Base-by-base conservation (phyloP, 2,329 filamentous ascomycete species). In the Penicillium sp. region DNA sequence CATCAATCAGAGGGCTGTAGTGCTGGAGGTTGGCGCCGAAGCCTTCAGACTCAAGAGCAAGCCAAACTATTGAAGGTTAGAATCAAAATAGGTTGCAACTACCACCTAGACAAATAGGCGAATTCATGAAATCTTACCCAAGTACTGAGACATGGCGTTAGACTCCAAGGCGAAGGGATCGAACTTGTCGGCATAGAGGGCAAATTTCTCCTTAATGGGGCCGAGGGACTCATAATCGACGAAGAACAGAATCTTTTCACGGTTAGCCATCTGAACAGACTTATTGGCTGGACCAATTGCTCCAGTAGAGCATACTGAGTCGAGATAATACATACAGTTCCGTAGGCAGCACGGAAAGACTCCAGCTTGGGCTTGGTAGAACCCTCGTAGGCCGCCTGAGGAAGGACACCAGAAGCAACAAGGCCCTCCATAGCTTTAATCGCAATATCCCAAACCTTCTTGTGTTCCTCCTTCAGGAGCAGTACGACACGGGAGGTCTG, bases 11-110 rank as follows among this genome's bases (percentile, higher is more conserved):
- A 23, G 90, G 90, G 83, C 90, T 93, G 83, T 96, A 95, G 80
- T 96, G 91, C 82, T 96, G 91, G 45, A 96, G 83, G 81, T 92
- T 95, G 74, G 87, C 89, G 60, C 91, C 91, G 51, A 94, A 82
- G 33, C 91, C 91, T 75, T 94, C 90, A 59, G 87, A 82, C 78
- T 92, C 87, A 51, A 96, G 84, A 1, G 89, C 89, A 31, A 86
- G 86, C 91, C 91, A 96, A 62, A 90, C 71, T 64, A 26, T 5
- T 31, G 4, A 2, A 9, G 9, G 49, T 63, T 51, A 63, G 53
- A 27, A 23, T 37, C 15, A 23, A 7, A 35, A 12, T 15, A 11
- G 6, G 6, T 14, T n/a, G 6, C 14, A 2, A 31, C 12, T 4
- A 2, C 5, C 29, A 6, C 14, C 12, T 31, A 15, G 5, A 6